Percentiles rank a stretch among this genome's conserved stretches.
phyloP scores from a whole-genome alignment of 1,139 yeast species.

The Arxiozyma bovina region DNA sequence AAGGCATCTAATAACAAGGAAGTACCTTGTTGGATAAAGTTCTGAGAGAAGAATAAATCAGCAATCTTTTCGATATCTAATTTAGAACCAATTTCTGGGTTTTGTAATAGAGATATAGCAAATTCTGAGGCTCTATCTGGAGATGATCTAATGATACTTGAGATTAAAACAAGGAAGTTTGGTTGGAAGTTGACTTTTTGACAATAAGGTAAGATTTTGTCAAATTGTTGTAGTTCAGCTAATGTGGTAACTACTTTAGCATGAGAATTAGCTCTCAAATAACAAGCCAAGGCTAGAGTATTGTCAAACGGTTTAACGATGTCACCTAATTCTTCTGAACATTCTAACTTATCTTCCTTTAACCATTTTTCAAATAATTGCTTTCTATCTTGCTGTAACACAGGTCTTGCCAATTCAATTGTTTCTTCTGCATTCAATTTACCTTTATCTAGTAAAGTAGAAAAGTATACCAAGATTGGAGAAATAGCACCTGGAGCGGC shows the following conservation, averaged over 20 bases:
- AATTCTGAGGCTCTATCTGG: constrained; percentile 99
- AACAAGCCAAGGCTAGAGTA: constrained; percentile 83
- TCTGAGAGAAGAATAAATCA: constrained; percentile 90
- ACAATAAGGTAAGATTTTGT: constrained; percentile 89
- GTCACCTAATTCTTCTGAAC: constrained; percentile 95
- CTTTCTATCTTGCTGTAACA: constrained; percentile 89
- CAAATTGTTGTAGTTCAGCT: constrained; percentile 95
- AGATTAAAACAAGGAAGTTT: constrained; percentile 82
- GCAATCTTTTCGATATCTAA: constrained; percentile 80
- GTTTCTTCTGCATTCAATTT: constrained; percentile 89
- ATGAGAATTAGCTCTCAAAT: constrained; percentile 75
- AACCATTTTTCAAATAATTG: constrained; percentile 94
- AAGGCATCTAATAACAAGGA: constrained; percentile 95
- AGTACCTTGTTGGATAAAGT: constrained; percentile 94
- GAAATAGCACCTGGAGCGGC: constrained; percentile 96
- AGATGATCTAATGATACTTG: constrained; percentile 80
- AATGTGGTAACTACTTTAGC: constrained; percentile 85
- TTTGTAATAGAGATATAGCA: constrained; percentile 73
- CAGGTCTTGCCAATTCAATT: constrained; percentile 90
- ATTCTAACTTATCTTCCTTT: constrained; percentile 86
- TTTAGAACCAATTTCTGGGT: constrained; percentile 50
- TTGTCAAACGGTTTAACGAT: constrained; percentile 82
- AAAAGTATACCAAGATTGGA: constrained; percentile 88
- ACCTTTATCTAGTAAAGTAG: constrained; percentile 87
- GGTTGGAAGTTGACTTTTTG: constrained; percentile 84